Evolutionary conservation across 2,329 filamentous ascomycete genomes (phyloP), one percentile per base, ranked within the genome.

Genomic region (Oidium heveae): DNA sequence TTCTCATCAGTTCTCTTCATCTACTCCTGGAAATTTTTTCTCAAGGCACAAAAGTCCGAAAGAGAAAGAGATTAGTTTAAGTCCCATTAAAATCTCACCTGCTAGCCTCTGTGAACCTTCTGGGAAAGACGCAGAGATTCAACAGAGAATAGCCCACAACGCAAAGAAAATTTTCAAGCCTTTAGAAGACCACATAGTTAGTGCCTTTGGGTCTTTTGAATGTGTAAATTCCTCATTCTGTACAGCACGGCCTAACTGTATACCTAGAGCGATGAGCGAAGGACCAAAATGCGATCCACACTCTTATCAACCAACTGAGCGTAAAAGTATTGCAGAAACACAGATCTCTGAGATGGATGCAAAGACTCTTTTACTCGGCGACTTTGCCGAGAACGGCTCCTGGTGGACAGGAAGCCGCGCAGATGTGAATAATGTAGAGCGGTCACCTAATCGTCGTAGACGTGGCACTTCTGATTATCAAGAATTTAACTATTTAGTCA

Each of bases 171-270:
- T 89, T 12, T 94, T 94, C 65, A 80, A 76, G 57, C 73, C 74
- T 5, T 65, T 94, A 15, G 86, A 94, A 66, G 82, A 87, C 57
- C 89, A 91, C 63, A 74, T 94, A 43, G 69, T 79, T 52, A 66
- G 69, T 20, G 82, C 76, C 60, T 84, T 93, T 61, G 74, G 76
- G 55, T 79, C 80, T 0, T 79, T 79, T 59, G 74, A 82, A 54
- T 80, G 75, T 58, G 67, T 94, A n/a, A 93, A 91, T 64, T 71
- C 70, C 15, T 88, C 86, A 0, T 94, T 94, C 63, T 69, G 74
- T 39, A 74, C 74, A 0, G 67, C 70, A 49, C 72, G 74, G 49
- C 69, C 69, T 33, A 56, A 56, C 3, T 63, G 59, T 61, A 62
- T 55, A 58, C 62, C 57, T 52, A 58, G 53, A 59, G 59, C 56